Base-by-base conservation (phyloP, 2,329 filamentous ascomycete genomes). In the Colletotrichum eremochloae region DNA sequence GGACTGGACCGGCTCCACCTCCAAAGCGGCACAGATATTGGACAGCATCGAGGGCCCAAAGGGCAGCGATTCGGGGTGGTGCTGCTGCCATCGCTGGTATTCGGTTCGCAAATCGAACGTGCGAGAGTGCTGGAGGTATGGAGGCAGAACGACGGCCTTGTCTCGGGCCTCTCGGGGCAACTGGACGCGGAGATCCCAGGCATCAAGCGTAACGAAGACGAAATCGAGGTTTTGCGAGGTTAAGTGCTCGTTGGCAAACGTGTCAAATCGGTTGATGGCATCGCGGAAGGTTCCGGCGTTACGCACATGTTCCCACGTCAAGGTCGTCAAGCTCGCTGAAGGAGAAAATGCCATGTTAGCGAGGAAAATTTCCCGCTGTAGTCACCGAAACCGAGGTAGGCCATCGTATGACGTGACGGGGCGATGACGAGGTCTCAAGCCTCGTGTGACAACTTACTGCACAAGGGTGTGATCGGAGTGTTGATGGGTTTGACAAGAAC, bases 261-360 rank as follows among this genome's bases (percentile, higher is more conserved):
- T 88, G 84, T 97, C 95, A 85, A 99, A 98, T 78, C 94, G 94
- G 84, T 93, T 94, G 85, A 99, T 93, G 77, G 96, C 96, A 85
- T 98, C 96, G 78, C 96, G 92, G 90, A 98, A 99, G 77, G 95
- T 96, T 77, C 96, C 96, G 81, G 96, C 96, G 83, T 96, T 97
- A 82, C 96, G 93, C 81, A 99, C 96, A 86, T 99, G 96, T 84
- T 99, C 96, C 96, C 96, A 99, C 67, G 96, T 98, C 79, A 99
- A 87, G 76, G 96, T 99, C 57, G 96, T 99, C 82, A 99, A 88
- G 86, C 95, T 98, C 81, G 96, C 95, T 98, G 81, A 76, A 80
- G n/a, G 74, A 75, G 71, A 79, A 44, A 75, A 75, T 72, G 12
- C 75, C 61, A 77, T 57, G 67, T 74, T 63, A 75, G 74, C 63